Evolutionary conservation across 176 grass and related monocot species (phyloP).

Genomic region (Saccharum spontaneum): DNA sequence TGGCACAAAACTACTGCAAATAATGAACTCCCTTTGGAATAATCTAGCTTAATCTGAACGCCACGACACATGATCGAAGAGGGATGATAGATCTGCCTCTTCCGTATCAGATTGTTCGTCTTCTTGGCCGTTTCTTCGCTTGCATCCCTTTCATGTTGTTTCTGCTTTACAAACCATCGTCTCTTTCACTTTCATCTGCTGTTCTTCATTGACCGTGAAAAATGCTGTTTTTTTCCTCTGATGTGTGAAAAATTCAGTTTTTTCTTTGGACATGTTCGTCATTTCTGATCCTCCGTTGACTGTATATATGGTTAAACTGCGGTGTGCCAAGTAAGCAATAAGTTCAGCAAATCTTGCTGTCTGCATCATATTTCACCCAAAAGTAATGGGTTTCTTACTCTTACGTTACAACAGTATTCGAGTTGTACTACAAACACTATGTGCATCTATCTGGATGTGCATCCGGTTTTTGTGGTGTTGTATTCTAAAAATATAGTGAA

Average conservation of each 20-base stretch:
- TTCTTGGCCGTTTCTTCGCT: not conserved
- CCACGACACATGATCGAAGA: not conserved
- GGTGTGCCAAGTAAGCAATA: not conserved
- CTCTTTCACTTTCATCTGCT: not conserved
- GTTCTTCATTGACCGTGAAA: not conserved
- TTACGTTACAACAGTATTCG: not conserved
- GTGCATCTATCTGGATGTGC: not conserved
- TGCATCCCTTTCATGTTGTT: not conserved
- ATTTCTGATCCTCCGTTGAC: not conserved
- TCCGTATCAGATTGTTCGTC: not conserved
- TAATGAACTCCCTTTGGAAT: not conserved
- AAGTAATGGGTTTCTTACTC: conserved; percentile 1
- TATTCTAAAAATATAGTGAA: not conserved
- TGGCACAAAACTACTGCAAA: not conserved
- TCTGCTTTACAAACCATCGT: not conserved
- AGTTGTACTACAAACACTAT: conserved; percentile 22
- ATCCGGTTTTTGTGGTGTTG: not conserved
- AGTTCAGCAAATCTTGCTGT: not conserved
- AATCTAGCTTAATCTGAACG: not conserved
- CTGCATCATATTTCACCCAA: not conserved
- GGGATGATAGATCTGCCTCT: conserved; percentile 4
- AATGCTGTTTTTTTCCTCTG: not conserved
- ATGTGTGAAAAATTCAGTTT: not conserved
- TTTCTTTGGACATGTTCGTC: not conserved
- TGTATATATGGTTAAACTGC: not conserved